Evolutionary conservation across 2,329 filamentous ascomycete genomes (phyloP).

Genomic region (Neonectria hederae): DNA sequence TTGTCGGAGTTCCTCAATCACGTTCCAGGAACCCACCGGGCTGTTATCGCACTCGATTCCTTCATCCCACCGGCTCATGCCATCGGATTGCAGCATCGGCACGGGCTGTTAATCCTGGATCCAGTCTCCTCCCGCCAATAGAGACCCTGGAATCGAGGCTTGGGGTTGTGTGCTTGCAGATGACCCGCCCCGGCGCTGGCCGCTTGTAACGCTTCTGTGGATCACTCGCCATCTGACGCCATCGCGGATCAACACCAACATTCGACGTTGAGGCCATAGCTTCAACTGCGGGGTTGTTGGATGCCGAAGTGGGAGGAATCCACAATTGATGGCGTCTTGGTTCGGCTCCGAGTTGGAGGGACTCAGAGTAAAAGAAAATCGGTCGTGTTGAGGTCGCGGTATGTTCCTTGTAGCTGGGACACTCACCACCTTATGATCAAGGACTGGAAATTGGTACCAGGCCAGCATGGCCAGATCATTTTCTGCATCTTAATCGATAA

Average conservation of each 20-base stretch:
- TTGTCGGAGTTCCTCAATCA: slow-evolving; percentile 5
- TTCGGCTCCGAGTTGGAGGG: slow-evolving; percentile 1
- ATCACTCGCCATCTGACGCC: slow-evolving; percentile 33
- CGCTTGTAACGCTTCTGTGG: slow-evolving; percentile 25
- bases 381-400: no score
- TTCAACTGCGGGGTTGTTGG: slow-evolving; percentile 18
- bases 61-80: slow-evolving; percentile 23
- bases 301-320: neutral
- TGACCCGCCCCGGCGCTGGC: slow-evolving; percentile 30
- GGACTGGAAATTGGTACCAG: neutral
- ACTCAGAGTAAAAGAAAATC: neutral
- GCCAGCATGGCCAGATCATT: neutral
- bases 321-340: neutral
- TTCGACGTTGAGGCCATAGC: neutral
- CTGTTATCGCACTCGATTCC: neutral
- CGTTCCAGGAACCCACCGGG: slow-evolving; percentile 1
- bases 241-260: slow-evolving; percentile 23
- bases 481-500: neutral
- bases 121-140: neutral
- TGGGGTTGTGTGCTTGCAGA: slow-evolving; percentile 6
- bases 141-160: neutral
- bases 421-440: neutral
- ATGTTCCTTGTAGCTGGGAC: neutral
- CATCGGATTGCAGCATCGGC: slow-evolving; percentile 7
- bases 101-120: slow-evolving; percentile 13